Percentiles rank a stretch among this genome's conserved stretches.
Evolutionary conservation across 768 basidiomycete genomes (phyloP).

Genomic region (Tricholoma saponaceum): DNA sequence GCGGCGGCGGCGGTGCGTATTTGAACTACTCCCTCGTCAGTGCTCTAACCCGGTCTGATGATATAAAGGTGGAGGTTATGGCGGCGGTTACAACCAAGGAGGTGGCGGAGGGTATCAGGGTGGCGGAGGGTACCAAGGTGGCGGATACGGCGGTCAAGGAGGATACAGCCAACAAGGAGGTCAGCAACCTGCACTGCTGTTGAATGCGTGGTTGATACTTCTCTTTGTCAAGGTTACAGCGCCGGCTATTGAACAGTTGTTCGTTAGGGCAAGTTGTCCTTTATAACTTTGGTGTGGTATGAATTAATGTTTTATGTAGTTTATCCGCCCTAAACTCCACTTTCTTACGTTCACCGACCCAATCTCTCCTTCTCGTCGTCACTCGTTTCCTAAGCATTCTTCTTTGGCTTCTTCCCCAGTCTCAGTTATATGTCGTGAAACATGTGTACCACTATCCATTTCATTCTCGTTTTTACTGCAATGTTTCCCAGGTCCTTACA

Average conservation of each 20-base stretch:
- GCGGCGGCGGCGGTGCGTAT: slow-evolving; percentile 5
- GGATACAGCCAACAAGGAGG: slow-evolving; percentile 17
- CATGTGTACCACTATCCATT: slow-evolving; percentile 41
- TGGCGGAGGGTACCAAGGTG: background rate
- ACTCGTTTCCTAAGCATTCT: slow-evolving; percentile 35
- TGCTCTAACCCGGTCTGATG: background rate
- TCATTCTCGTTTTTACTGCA: slow-evolving; percentile 12
- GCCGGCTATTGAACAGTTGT: slow-evolving; percentile 13
- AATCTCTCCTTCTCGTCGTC: slow-evolving; percentile 31
- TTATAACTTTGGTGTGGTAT: background rate
- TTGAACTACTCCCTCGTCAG: background rate
- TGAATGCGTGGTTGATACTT: background rate
- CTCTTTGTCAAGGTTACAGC: slow-evolving; percentile 16
- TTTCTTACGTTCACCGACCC: slow-evolving; percentile 19
- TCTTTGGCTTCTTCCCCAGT: slow-evolving; percentile 33
- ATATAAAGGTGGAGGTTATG: background rate
- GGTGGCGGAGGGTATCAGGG: slow-evolving; percentile 6
- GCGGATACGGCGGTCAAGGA: slow-evolving; percentile 24
- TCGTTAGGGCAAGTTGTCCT: background rate
- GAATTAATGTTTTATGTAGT: background rate
- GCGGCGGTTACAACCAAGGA: background rate
- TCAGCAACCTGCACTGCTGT: slow-evolving; percentile 5
- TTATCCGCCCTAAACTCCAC: slow-evolving; percentile 5
- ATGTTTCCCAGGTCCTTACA: background rate
- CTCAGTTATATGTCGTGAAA: slow-evolving; percentile 34